phyloP scores from a whole-genome alignment of 1,284 basidiomycete species.

The Hemileia vastatrix region DNA sequence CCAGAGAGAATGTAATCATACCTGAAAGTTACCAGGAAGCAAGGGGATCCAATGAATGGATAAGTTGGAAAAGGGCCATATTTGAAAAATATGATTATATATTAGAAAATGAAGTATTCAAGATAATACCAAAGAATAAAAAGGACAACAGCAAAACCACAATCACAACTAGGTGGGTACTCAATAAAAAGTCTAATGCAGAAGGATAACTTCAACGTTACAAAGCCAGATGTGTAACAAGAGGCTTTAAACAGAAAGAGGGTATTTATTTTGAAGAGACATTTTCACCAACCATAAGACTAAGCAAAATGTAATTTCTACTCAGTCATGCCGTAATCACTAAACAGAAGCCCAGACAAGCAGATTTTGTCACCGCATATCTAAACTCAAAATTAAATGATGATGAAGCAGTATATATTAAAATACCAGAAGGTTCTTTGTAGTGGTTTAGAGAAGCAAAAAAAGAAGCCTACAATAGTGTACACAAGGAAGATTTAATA shows the following conservation, averaged over 20 bases:
- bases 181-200: constrained; percentile 3
- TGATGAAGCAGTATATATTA: constrained; percentile 7
- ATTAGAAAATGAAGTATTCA: no score
- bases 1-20: no score
- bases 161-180: constrained; percentile 12
- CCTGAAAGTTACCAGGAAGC: no score
- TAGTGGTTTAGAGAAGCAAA: constrained; percentile 17
- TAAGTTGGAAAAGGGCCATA: no score
- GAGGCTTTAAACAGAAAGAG: constrained; percentile 16
- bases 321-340: neutral
- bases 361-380: constrained; percentile 16
- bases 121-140: no score
- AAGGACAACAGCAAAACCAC: no score
- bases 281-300: constrained; percentile 12
- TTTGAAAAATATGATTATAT: no score
- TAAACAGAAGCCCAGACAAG: neutral
- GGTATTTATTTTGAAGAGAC: constrained; percentile 17
- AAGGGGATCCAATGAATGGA: no score
- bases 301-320: constrained; percentile 1
- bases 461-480: constrained; percentile 1
- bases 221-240: constrained; percentile 13
- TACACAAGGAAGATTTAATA: constrained; percentile 1
- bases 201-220: constrained; percentile 11
- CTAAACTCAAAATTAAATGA: constrained; percentile 6
- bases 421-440: constrained; percentile 5